Evolutionary conservation across 108 stramenopile species (phyloP).

Genomic region (Cylindrotheca fusiformis): DNA sequence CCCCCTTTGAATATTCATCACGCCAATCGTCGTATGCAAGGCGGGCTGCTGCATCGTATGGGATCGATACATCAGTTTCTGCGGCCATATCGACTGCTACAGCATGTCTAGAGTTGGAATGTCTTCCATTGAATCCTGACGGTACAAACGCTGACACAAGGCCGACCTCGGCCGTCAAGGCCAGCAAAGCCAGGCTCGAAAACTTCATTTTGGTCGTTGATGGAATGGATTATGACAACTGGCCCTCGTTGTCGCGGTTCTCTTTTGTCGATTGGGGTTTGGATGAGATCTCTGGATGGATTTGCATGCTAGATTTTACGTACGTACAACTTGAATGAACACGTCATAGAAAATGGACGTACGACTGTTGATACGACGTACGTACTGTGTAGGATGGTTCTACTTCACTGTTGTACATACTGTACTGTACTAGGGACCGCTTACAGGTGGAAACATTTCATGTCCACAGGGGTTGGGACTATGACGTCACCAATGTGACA

Average conservation of each 20-base stretch:
- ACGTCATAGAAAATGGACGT: neutral
- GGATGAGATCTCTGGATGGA: too few species aligned
- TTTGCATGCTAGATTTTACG: too few species aligned
- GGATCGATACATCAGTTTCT: conserved; percentile 58
- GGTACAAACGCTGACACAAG: conserved; percentile 11
- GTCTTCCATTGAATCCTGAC: neutral
- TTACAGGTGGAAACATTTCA: too few species aligned
- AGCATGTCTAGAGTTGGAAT: neutral
- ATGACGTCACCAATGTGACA: too few species aligned
- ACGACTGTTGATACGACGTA: too few species aligned
- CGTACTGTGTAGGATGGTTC: too few species aligned
- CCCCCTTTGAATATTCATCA: conserved; percentile 48
- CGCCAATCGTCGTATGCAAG: conserved; percentile 83
- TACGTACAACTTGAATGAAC: neutral
- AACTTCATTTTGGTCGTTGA: conserved; percentile 18
- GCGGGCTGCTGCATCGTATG: conserved; percentile 81
- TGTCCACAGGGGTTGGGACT: too few species aligned
- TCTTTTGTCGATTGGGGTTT: too few species aligned
- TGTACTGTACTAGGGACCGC: too few species aligned
- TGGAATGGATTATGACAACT: neutral
- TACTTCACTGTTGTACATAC: too few species aligned
- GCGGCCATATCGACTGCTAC: conserved; percentile 17
- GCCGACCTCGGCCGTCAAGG: conserved; percentile 13
- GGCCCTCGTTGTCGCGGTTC: too few species aligned
- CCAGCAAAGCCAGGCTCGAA: conserved; percentile 19